Conservation (phyloP, 805 yeast genomes). For the Kodamaea jinghongensis region DNA sequence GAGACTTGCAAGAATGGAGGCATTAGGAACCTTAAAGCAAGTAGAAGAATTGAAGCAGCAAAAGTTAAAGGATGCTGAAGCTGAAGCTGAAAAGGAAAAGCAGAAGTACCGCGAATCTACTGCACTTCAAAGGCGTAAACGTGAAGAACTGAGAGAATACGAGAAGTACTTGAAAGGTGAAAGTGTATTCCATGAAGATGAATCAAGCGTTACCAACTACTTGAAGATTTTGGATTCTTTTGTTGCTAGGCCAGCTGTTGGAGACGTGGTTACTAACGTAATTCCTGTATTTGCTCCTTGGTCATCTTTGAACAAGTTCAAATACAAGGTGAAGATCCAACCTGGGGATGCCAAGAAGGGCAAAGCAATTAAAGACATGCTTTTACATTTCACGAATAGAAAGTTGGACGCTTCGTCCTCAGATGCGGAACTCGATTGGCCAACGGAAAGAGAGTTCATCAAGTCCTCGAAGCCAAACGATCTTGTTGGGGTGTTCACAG, state of each 20-base stretch:
- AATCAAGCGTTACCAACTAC: constrained; percentile 28
- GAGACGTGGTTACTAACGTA: constrained; percentile 58
- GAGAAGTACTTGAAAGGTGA: constrained; percentile 38
- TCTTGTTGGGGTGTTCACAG: constrained; percentile 63
- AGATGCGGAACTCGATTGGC: constrained; percentile 65
- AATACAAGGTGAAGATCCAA: constrained; percentile 79
- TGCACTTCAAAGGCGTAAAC: constrained; percentile 42
- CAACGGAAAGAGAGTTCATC: constrained; percentile 57
- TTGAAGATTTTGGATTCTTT: constrained; percentile 46
- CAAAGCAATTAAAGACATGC: constrained; percentile 70
- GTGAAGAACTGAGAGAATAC: constrained; percentile 45
- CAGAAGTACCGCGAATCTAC: constrained; percentile 31
- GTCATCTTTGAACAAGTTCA: constrained; percentile 68
- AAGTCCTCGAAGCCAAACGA: constrained; percentile 62
- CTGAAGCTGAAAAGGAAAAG: constrained; percentile 19
- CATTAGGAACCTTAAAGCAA: constrained; percentile 78
- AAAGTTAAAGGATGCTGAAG: constrained; percentile 18
- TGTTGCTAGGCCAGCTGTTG: constrained; percentile 41
- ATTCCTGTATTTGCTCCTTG: constrained; percentile 94
- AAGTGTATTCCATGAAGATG: constrained; percentile 30
- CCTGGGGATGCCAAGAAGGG: constrained; percentile 85
- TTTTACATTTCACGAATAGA: constrained; percentile 52
- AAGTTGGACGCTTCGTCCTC: constrained; percentile 45
- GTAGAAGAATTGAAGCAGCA: constrained; percentile 29
- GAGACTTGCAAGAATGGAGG: constrained; percentile 67